Evolutionary conservation across 352 stramenopile species (phyloP).

Genomic region (Phytophthora pinifolia): DNA sequence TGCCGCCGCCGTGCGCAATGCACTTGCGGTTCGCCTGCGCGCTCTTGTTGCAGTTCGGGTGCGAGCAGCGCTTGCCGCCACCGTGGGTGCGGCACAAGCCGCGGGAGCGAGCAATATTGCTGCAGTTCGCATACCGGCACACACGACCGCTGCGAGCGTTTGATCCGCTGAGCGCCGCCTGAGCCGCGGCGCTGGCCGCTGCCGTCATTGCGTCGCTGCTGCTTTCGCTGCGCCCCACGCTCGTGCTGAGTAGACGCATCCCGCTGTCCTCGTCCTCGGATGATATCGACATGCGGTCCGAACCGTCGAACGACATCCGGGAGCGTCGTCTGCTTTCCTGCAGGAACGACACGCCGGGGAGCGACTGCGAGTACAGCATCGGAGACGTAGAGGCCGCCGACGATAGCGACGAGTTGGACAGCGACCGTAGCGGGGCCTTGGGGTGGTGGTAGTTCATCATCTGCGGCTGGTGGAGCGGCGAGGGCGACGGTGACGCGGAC

Average conservation of each 20-base stretch:
- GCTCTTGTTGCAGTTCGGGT: constrained; percentile 85
- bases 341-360: constrained; percentile 63
- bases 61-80: constrained; percentile 77
- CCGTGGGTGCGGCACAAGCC: constrained; percentile 77
- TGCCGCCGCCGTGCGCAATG: constrained; percentile 84
- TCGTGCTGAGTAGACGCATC: constrained; percentile 76
- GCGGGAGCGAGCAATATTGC: constrained; percentile 81
- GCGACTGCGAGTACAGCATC: constrained; percentile 67
- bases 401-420: constrained; percentile 49
- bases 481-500: constrained; percentile 39
- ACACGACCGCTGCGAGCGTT: constrained; percentile 63
- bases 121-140: constrained; percentile 82
- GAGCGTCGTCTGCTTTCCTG: constrained; percentile 43
- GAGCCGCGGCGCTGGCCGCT: constrained; percentile 20
- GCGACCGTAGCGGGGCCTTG: constrained; percentile 22
- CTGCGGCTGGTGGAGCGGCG: constrained; percentile 35
- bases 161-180: constrained; percentile 25
- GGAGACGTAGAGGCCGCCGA: constrained; percentile 31
- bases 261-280: constrained; percentile 70
- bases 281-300: constrained; percentile 61
- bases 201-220: constrained; percentile 39
- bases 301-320: constrained; percentile 68
- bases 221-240: constrained; percentile 48
- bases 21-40: constrained; percentile 89
- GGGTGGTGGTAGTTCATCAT: constrained; percentile 26